Base-by-base conservation (phyloP, 1,284 basidiomycete species). In the Ustilago esculenta region DNA sequence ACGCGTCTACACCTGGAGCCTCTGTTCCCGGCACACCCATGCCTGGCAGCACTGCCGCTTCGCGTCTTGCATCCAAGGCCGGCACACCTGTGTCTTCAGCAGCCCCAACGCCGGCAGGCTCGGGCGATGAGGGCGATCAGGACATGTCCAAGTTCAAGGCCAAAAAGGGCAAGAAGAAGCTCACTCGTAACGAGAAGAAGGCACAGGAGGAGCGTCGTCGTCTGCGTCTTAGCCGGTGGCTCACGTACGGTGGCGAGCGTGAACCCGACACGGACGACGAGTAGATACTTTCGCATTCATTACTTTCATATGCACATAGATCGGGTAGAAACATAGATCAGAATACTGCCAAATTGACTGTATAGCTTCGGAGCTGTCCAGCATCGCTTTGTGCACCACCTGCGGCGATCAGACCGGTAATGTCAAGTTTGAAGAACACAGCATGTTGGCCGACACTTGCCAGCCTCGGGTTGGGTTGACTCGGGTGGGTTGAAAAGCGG, bases 1-100 rank as follows among this genome's bases (percentile, higher is more conserved):
- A 65, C 23, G 85, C 87, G 18, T 87, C 87, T 18, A 89, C 86
- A 80, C 89, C 89, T 35, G 90, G 89, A 72, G 88, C 37, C 80
- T 85, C 37, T 88, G 88, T 80, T 90, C 90, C 5, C 88, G 90
- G 49, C 85, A 84, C 73, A 55, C 76, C 56, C 45, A 66, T 54
- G 68, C 81, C 79, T 7, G 84, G 84, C 40, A 84, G 84, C 32
- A 82, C 85, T 23, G 80, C 78, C 17, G 73, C 81, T 29, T 82
- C 82, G 43, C 79, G 78, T 6, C 78, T 83, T 23, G 71, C 73
- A 9, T 77, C 77, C 47, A 76, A 77, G 43, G 77, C 77, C 23
- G 79, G 85, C 39, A 82, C 79, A 20, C 77, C 82, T n/a, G 56
- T 70, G 0, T 79, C 77, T 11, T 78, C 76, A 29, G 83, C 82